Base-by-base conservation (phyloP, 306 rosid genomes). In the Trichosanthes truncata region DNA sequence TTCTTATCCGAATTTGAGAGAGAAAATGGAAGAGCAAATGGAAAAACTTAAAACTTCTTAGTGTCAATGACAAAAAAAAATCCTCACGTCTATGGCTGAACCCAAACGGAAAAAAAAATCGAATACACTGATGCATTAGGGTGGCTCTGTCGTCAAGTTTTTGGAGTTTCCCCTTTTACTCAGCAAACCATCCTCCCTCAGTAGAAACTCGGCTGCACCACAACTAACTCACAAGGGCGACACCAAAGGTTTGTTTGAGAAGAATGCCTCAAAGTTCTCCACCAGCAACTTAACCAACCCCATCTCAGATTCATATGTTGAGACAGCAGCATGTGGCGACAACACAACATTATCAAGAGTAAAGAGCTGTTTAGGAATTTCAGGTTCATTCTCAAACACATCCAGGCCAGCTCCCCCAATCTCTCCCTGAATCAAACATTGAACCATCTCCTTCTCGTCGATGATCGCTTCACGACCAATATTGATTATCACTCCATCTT, bases 331-430 rank as follows among this genome's bases (percentile, higher is more conserved):
- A 56, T 79, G 83, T 4, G 81, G 79, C 6, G 83, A 87, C 9
- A 89, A 29, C 15, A 89, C 92, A 9, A 87, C 89, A 80, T 83
- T 87, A 40, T 86, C 87, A 82, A 89, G n/a, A 1, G 4, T 29
- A 74, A 86, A 80, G 18, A 87, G 77, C 56, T 84, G 82, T 26
- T 31, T 1, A 18, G 87, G 81, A 83, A 86, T 87, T 56, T 80
- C 7, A 60, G 91, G 91, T 74, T 89, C 93, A 68, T 86, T 71
- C 84, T 86, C 91, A 78, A 87, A 87, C 85, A 89, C 93, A 84
- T 89, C 93, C 85, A 89, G 79, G 12, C 87, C 91, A 76, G 85
- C 90, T 21, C 86, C 88, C 35, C 57, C 56, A 9, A 76, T 72
- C 49, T 80, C 80, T 35, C 80, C 51, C 0, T 43, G 10, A 53